Evolutionary conservation across 2,329 filamentous ascomycete species (phyloP), one percentile per base, ranked within the genome.

Genomic region (Aspergillus caelatus): DNA sequence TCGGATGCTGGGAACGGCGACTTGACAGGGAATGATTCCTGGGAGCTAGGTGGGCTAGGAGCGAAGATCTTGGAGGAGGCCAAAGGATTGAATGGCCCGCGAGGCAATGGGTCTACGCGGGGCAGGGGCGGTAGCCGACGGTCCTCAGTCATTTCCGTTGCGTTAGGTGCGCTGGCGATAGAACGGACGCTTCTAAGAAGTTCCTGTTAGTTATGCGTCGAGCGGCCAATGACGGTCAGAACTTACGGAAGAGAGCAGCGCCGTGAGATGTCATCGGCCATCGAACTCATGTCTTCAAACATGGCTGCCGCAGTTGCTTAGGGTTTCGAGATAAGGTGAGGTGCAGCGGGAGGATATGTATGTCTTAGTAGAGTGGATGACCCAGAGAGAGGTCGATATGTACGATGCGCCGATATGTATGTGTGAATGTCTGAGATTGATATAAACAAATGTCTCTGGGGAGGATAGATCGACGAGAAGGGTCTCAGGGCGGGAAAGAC

Each of bases 231-330:
- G 48, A 34, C 23, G 26, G 26, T 30, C 45, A 30, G 32, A 36
- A 71, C 77, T 76, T 66, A 79, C 77, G 77, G 77, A 45, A 78
- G 68, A 65, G 75, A 74, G 69, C 73, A 75, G 63, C 72, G 76
- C 55, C 73, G 74, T 34, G 66, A 67, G 41, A 68, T 61, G 21
- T 75, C 71, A 36, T 72, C 74, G 64, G 72, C 67, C 61, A 72
- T 71, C 50, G 67, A 64, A 60, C 62, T 66, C 64, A 75, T 73
- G 62, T 77, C 71, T 62, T 77, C 74, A 64, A 72, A 72, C 71
- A 76, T 74, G 62, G 60, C 71, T 28, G 58, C 59, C 43, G 12
- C 48, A 46, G 54, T 57, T 41, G 21, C 36, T 28, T 48, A 11
- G 12, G 53, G n/a, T 14, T 45, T 26, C 19, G 46, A 14, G 16